phyloP scores from a whole-genome alignment of 371 early-diverging fungal species.

The Syncephalastrum contaminatum region DNA sequence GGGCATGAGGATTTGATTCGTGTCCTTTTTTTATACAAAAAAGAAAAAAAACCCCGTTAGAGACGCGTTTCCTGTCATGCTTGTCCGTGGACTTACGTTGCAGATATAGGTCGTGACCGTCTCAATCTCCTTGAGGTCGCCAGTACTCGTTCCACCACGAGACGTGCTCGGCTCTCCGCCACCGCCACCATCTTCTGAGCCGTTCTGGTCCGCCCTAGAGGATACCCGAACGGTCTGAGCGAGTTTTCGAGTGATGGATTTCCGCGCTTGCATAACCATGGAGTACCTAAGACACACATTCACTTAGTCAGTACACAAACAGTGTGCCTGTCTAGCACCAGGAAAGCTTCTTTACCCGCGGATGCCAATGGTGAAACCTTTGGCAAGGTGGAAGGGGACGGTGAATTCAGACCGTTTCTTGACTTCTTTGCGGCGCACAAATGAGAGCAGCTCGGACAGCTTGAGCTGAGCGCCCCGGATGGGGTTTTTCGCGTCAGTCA shows the following conservation, averaged over 20 bases:
- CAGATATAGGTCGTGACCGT: constrained; percentile 59
- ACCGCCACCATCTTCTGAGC: too few relatives aligned
- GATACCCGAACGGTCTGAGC: too few relatives aligned
- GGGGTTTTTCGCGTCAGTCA: not conserved
- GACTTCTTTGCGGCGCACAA: constrained; percentile 54
- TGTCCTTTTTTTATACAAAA: constrained; percentile 31
- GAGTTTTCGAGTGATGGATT: not conserved
- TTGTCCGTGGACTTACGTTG: constrained; percentile 16
- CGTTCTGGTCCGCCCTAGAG: too few relatives aligned
- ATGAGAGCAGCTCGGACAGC: constrained; percentile 44
- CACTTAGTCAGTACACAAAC: too few relatives aligned
- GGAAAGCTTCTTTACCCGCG: constrained; percentile 42
- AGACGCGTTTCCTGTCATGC: too few relatives aligned
- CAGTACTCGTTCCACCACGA: too few relatives aligned
- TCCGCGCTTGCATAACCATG: constrained; percentile 50
- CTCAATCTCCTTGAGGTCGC: constrained; percentile 39
- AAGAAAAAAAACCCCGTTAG: too few relatives aligned
- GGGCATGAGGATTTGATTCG: constrained; percentile 45
- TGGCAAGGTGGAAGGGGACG: constrained; percentile 50
- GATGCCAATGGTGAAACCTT: constrained; percentile 61
- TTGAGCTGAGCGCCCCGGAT: not conserved
- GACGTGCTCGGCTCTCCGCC: too few relatives aligned
- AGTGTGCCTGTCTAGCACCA: too few relatives aligned
- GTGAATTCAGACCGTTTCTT: constrained; percentile 56
- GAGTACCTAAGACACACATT: constrained; percentile 10